Evolutionary conservation across 441 rosid genomes (phyloP), one percentile per base, ranked within the genome.

Genomic region (Aleurites moluccanus): DNA sequence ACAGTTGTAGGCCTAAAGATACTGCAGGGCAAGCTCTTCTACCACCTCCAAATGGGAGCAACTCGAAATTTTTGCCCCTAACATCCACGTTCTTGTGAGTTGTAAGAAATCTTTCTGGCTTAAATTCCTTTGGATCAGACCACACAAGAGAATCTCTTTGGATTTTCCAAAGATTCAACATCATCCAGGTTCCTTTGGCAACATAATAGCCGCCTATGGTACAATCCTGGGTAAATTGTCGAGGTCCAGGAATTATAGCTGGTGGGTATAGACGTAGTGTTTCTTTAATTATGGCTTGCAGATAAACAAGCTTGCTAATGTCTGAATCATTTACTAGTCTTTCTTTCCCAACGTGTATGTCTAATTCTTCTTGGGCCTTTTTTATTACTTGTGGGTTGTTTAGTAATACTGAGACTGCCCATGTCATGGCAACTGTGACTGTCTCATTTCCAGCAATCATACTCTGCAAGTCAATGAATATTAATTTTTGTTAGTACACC

Each of bases 221-320:
- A 78, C 91, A 87, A 33, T 69, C 61, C 18, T 69, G 0, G 0
- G 18, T 69, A 11, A 69, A 52, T 52, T 69, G 27, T 0, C 85
- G 83, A 6, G 85, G 88, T 8, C 80, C 83, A 25, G 75, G 50
- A 16, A 88, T 80, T 0, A 87, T 87, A 62, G 76, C 85, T 0
- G 87, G 81, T 23, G 90, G 90, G 79, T 85, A 86, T 33, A 88
- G 16, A 16, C 90, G 80, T 1, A 86, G 71, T n/a, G 92, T 80
- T 73, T 87, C 91, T 65, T 88, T 88, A 28, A 86, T 57, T 6
- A 83, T 73, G 1, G 91, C 89, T 73, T 84, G 82, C 25, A 87
- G 80, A 71, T 88, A 87, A 14, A 73, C 78, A 6, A 88, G 75
- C 1, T 81, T 83, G 33, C 71, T 67, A 8, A 88, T 72, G 73